Evolutionary conservation across 257 asterid genomes (phyloP).

Genomic region (Solanum piurae): DNA sequence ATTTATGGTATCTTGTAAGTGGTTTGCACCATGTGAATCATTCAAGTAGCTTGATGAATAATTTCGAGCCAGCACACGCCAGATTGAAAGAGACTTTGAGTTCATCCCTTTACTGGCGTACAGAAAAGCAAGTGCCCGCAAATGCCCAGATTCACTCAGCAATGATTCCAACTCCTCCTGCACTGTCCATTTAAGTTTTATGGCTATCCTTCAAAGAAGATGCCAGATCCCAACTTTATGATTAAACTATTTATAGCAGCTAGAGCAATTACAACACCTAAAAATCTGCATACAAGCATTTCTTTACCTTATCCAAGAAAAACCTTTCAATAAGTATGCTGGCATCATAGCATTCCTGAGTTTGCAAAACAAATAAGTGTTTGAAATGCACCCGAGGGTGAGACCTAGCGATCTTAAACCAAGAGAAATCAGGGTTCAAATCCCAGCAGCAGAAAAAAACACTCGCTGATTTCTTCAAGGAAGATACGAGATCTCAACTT

Average conservation of each 20-base stretch:
- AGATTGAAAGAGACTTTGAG: slow-evolving; percentile 75
- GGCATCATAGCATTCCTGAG: not conserved
- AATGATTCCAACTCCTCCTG: slow-evolving; percentile 98
- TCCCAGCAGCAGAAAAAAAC: not conserved
- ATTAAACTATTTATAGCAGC: not conserved
- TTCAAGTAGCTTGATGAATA: slow-evolving; percentile 34
- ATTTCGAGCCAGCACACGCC: slow-evolving; percentile 82
- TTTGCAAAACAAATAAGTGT: not conserved
- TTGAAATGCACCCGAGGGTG: not conserved
- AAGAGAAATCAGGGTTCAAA: not conserved
- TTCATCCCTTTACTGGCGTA: slow-evolving; percentile 88
- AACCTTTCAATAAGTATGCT: not conserved
- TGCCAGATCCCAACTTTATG: not conserved
- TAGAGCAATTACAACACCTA: not conserved
- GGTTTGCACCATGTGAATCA: slow-evolving; percentile 30
- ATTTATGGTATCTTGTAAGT: slow-evolving; percentile 29
- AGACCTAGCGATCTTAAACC: not conserved
- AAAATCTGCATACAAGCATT: not conserved
- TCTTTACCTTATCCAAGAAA: not conserved
- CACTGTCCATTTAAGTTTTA: slow-evolving; percentile 66
- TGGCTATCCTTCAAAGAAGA: not conserved
- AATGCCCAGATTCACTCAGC: slow-evolving; percentile 83
- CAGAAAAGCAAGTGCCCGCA: slow-evolving; percentile 83
- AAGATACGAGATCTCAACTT: not conserved
- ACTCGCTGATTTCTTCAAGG: not conserved